phyloP scores from a whole-genome alignment of 2,329 filamentous ascomycete species.

The Fusarium brevicatenulatum region DNA sequence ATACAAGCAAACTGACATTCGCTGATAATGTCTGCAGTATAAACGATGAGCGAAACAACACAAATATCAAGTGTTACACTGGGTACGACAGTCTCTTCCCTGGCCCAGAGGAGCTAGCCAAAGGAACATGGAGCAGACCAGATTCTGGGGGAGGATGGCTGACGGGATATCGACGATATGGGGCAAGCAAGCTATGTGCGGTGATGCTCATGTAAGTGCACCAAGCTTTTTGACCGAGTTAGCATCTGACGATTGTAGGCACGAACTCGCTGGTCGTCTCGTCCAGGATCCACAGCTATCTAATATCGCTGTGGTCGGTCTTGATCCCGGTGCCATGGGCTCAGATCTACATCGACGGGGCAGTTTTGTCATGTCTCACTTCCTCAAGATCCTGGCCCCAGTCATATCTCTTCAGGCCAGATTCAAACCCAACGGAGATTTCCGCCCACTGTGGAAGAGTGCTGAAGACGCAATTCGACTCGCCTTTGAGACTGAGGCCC shows the following conservation, averaged over 20 bases:
- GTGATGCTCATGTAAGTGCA: constrained; percentile 50
- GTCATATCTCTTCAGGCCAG: constrained; percentile 37
- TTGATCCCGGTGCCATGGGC: constrained; percentile 53
- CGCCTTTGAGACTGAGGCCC: constrained; percentile 44
- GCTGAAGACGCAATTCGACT: constrained; percentile 47
- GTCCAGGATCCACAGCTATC: constrained; percentile 47
- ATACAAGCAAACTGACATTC: not conserved
- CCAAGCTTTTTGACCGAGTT: not conserved
- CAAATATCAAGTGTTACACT: constrained; percentile 37
- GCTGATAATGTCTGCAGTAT: constrained; percentile 38
- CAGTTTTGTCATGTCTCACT: constrained; percentile 37
- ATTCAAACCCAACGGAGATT: constrained; percentile 45
- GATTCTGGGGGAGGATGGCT: constrained; percentile 44
- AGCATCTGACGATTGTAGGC: constrained; percentile 36
- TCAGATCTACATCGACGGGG: constrained; percentile 46
- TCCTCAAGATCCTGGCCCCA: constrained; percentile 42
- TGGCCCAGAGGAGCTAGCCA: constrained; percentile 47
- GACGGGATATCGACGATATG: constrained; percentile 50
- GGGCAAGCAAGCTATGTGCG: constrained; percentile 52
- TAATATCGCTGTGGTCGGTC: constrained; percentile 49
- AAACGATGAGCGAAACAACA: constrained; percentile 43
- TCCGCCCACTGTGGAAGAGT: constrained; percentile 48
- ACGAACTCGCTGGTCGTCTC: constrained; percentile 51
- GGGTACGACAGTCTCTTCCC: constrained; percentile 44
- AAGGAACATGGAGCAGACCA: constrained; percentile 49